Base-by-base conservation (phyloP, 2,329 filamentous ascomycete genomes). In the Fusarium veterinarium region DNA sequence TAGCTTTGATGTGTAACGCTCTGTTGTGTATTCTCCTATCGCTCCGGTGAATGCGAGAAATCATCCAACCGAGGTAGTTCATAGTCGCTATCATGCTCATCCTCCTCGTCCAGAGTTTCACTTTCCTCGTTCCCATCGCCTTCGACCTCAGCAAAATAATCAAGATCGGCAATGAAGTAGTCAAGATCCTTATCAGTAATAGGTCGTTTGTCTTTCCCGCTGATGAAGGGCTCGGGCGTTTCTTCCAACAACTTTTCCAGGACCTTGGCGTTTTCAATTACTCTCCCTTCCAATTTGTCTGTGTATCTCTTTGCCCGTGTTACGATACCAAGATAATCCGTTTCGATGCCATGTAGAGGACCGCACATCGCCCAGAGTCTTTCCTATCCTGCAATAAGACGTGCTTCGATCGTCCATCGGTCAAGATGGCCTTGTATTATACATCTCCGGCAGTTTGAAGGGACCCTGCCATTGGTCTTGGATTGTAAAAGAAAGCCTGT, bases 401-500 rank as follows among this genome's bases (percentile, higher is more conserved):
- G 62, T 37, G 44, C 46, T 16, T 66, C 53, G 7, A 5, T n/a
- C 20, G 73, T 75, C 65, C 64, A 75, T 8, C 13, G 5, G 33
- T 61, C 25, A 11, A 76, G 66, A 6, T 56, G 20, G 0, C 46
- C 52, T 33, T 62, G 60, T 17, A 66, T 35, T 28, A 12, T 60
- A 51, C 75, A 77, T 25, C 6, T 38, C 17, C 75, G 67, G 37
- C 75, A 77, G 14, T 40, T 44, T 16, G 20, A 30, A 23, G 45
- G 46, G 33, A 73, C 19, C 28, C 28, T 44, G 23, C 65, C 60
- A 3, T 33, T 31, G 8, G 6, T 16, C 3, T 5, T n/a, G 4
- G 6, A 7, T 4, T 19, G 41, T 10, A 51, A 46, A 25, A 63
- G 55, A 46, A 69, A 75, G 3, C 23, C 23, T 2, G n/a, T 20